Conservation (phyloP, 306 rosid species). For the Cicer pinnatifidum region DNA sequence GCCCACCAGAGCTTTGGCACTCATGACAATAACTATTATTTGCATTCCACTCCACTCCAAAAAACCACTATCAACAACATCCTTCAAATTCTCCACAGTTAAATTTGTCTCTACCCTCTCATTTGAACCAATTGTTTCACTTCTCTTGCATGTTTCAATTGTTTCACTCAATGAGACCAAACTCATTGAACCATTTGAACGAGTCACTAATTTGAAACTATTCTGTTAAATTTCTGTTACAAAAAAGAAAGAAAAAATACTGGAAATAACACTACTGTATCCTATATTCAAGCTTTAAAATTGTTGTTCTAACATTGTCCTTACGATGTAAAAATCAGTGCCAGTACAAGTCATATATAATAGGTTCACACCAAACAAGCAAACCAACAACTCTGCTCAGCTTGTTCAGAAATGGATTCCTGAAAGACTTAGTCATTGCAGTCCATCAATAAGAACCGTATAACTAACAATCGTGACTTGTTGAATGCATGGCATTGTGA, state of each 20-base stretch:
- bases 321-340: neutral
- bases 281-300: neutral
- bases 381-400: conserved; percentile 1
- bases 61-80: conserved; percentile 54
- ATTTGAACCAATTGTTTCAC: neutral
- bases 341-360: neutral
- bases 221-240: neutral
- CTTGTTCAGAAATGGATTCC: too few species aligned
- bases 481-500: neutral
- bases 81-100: conserved; percentile 33
- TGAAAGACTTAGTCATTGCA: too few species aligned
- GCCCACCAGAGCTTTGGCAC: conserved; percentile 54
- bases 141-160: conserved; percentile 39
- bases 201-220: neutral
- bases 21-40: conserved; percentile 47
- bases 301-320: neutral
- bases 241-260: too few species aligned
- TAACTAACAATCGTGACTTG: neutral
- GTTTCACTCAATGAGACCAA: neutral
- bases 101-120: neutral
- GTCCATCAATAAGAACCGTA: too few species aligned
- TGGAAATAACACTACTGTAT: too few species aligned
- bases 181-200: neutral
- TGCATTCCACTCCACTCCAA: conserved; percentile 55
- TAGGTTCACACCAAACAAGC: conserved; percentile 20